phyloP scores from a whole-genome alignment of 805 yeast species.

The Metschnikowia kunwiensis region DNA sequence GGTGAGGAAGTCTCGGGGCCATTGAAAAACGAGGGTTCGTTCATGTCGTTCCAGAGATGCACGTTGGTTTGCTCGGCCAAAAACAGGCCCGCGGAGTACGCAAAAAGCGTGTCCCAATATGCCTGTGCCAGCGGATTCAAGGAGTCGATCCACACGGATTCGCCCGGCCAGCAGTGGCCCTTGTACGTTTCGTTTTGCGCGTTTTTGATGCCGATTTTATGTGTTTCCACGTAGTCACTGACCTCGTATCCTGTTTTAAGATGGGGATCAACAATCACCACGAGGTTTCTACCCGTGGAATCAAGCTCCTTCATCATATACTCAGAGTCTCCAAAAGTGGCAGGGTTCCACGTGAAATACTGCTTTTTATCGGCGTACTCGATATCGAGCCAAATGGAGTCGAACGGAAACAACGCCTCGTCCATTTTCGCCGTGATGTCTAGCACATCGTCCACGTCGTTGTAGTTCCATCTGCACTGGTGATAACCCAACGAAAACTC shows the following conservation, averaged over 20 bases:
- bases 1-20: constrained; percentile 95
- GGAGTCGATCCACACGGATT: constrained; percentile 90
- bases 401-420: constrained; percentile 72
- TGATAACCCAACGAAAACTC: constrained; percentile 84
- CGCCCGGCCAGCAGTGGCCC: constrained; percentile 99
- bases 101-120: constrained; percentile 59
- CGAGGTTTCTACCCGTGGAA: constrained; percentile 73
- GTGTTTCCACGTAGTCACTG: constrained; percentile 48
- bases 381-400: constrained; percentile 90
- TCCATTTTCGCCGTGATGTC: constrained; percentile 70
- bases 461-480: constrained; percentile 97
- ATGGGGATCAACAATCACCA: constrained; percentile 89
- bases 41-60: constrained; percentile 97
- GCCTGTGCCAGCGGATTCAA: constrained; percentile 58
- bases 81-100: constrained; percentile 32
- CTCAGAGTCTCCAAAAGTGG: constrained; percentile 70
- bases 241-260: constrained; percentile 68
- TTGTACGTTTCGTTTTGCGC: constrained; percentile 51
- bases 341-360: constrained; percentile 87
- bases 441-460: constrained; percentile 82
- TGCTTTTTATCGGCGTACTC: constrained; percentile 86
- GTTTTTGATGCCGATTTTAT: constrained; percentile 45
- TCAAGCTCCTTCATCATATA: constrained; percentile 64
- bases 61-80: constrained; percentile 57
- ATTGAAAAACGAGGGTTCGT: constrained; percentile 90